phyloP scores from a whole-genome alignment of 2,329 filamentous ascomycete genomes.

The Colletotrichum liriopes region DNA sequence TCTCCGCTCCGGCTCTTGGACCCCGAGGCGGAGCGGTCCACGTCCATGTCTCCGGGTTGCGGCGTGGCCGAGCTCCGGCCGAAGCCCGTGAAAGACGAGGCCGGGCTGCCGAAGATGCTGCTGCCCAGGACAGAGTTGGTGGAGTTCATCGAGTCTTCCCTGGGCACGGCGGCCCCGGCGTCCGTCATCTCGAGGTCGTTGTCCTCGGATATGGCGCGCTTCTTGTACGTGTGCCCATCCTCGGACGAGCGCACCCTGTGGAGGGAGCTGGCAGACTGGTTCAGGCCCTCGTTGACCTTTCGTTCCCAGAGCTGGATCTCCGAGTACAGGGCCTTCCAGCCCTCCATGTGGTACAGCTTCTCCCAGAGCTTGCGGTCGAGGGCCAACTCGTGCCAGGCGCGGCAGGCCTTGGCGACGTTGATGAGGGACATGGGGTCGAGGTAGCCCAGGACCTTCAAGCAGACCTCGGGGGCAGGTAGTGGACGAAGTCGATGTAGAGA shows the following conservation, averaged over 20 bases:
- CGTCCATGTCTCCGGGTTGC: slow-evolving; percentile 49
- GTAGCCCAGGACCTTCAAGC: slow-evolving; percentile 89
- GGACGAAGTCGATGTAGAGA: slow-evolving; percentile 93
- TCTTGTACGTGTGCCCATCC: slow-evolving; percentile 69
- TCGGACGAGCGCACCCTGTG: slow-evolving; percentile 61
- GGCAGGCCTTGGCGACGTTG: slow-evolving; percentile 83
- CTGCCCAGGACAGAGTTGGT: not conserved
- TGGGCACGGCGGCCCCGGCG: slow-evolving; percentile 47
- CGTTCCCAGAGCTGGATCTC: slow-evolving; percentile 80
- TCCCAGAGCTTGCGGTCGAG: slow-evolving; percentile 91
- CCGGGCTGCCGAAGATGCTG: slow-evolving; percentile 51
- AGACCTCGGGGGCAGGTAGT: slow-evolving; percentile 92
- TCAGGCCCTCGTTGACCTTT: slow-evolving; percentile 64
- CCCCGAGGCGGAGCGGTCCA: slow-evolving; percentile 53
- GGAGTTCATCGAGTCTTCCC: slow-evolving; percentile 47
- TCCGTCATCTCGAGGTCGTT: slow-evolving; percentile 64
- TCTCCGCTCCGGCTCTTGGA: slow-evolving; percentile 48
- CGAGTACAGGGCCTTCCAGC: slow-evolving; percentile 81
- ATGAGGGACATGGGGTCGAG: slow-evolving; percentile 87
- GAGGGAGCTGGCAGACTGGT: slow-evolving; percentile 57
- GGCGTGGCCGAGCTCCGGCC: slow-evolving; percentile 25
- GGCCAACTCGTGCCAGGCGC: slow-evolving; percentile 85
- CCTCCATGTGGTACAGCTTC: slow-evolving; percentile 84
- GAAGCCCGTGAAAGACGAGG: slow-evolving; percentile 26
- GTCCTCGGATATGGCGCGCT: slow-evolving; percentile 67